Evolutionary conservation across 75 land plant species (phyloP), one percentile per base, ranked within the genome.

Genomic region (Azolla pinnata): DNA sequence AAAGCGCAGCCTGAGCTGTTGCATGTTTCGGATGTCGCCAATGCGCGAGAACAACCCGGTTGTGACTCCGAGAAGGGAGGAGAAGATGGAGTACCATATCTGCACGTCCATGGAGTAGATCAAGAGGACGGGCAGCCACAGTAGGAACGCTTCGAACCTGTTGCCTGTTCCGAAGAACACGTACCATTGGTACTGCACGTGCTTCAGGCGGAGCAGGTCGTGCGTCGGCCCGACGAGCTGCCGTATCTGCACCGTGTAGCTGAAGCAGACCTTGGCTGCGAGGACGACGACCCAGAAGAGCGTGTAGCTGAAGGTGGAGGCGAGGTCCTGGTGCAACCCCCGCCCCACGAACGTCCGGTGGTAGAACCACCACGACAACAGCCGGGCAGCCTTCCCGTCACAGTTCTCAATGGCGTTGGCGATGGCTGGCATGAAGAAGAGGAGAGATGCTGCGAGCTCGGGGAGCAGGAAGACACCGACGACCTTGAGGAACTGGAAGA

Each of bases 341-440:
- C 90, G 75, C 4, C 87, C 90, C 7, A 83, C 90, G 67, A 77
- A 86, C 7, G 26, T 71, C 34, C 76, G 49, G 29, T 70, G 74
- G 68, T 86, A 81, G 56, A 86, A 86, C 90, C 90, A 86, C 90
- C 90, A 86, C 0, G 87, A n/a, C n/a, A n/a, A n/a, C n/a, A n/a
- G n/a, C n/a, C n/a, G n/a, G n/a, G n/a, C n/a, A n/a, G n/a, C n/a
- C 60, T 53, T 83, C 83, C 80, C 77, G 52, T 86, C 77, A 1
- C 65, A 70, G 57, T 70, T 68, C 72, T 87, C 91, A 9, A 83
- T 12, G 55, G 73, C 81, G 47, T 87, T 87, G 62, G 84, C 46
- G 1, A 83, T 33, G 79, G 84, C 81, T 0, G 91, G 91, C 12
- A 87, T 4, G 0, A 83, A 42, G 54, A 83, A 78, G 26, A 87